These are phyloP conservation scores for Pseudocercospora ulei DNA, from an alignment of 2,329 filamentous ascomycete species.

Conservation along the genomic window DNA sequence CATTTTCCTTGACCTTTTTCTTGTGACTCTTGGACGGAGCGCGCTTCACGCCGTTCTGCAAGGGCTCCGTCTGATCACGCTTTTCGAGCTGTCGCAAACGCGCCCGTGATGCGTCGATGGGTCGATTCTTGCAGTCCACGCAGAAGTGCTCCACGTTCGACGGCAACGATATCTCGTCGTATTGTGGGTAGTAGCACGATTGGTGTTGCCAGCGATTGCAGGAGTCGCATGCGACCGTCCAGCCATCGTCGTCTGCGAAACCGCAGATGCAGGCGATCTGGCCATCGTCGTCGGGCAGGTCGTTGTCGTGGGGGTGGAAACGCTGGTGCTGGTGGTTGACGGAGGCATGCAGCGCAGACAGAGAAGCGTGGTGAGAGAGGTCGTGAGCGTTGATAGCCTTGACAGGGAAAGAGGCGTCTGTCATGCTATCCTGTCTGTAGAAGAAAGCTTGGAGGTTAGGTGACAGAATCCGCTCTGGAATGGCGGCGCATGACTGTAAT, in stretches of 20 bases:
- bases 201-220: conserved; percentile 99
- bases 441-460: conserved; percentile 28
- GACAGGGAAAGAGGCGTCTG: conserved; percentile 30
- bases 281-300: conserved; percentile 64
- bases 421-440: conserved; percentile 35
- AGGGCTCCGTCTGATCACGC: conserved; percentile 48
- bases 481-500: conserved; percentile 34
- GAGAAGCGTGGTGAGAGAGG: conserved; percentile 20
- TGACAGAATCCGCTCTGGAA: conserved; percentile 26
- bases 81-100: conserved; percentile 40
- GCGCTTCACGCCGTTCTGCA: conserved; percentile 52
- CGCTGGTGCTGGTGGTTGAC: conserved; percentile 21
- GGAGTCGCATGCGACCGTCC: conserved; percentile 88
- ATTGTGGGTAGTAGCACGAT: conserved; percentile 82
- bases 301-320: conserved; percentile 20
- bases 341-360: conserved; percentile 30
- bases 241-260: conserved; percentile 89
- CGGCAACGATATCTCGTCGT: conserved; percentile 51
- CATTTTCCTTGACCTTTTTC: conserved; percentile 68
- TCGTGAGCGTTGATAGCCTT: conserved; percentile 31
- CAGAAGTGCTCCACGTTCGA: conserved; percentile 64
- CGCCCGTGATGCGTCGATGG: conserved; percentile 63
- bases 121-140: conserved; percentile 72
- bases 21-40: conserved; percentile 71
- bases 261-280: conserved; percentile 97